Percentiles rank a stretch among this genome's conserved stretches.
phyloP scores from a whole-genome alignment of 148 eudicot species.

The Nyssa sinensis region DNA sequence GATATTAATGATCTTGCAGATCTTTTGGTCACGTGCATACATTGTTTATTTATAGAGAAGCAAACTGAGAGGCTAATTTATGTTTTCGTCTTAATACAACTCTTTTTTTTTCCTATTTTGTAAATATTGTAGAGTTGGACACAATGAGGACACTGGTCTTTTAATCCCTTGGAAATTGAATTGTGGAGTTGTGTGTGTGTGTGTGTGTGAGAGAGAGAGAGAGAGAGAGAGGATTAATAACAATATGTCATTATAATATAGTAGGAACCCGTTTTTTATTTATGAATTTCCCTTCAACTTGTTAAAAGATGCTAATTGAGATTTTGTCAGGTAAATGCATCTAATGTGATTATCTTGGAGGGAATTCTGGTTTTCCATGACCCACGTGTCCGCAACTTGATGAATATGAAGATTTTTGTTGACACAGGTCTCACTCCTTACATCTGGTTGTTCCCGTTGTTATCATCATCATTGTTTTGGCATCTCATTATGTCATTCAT shows the following conservation, averaged over 20 bases:
- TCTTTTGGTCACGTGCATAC: neutral
- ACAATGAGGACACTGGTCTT: neutral
- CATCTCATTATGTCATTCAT: neutral
- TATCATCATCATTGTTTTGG: neutral
- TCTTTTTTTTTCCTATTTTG: neutral
- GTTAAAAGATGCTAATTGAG: neutral
- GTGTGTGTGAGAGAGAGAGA: neutral
- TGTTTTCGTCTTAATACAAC: neutral
- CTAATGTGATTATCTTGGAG: slow-evolving; percentile 95
- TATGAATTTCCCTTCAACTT: slow-evolving; percentile 3
- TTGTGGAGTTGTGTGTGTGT: neutral
- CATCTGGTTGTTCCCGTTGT: neutral
- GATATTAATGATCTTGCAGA: neutral
- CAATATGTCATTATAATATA: no score
- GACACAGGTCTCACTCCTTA: slow-evolving; percentile 66
- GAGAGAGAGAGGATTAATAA: neutral
- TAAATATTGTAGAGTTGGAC: neutral
- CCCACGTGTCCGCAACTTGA: slow-evolving; percentile 74
- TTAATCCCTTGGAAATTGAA: neutral
- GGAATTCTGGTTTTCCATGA: slow-evolving; percentile 95
- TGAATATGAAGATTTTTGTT: slow-evolving; percentile 98
- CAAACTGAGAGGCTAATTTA: neutral
- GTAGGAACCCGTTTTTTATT: neutral
- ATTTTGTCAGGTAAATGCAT: slow-evolving; percentile 74
- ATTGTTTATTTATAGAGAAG: neutral